phyloP scores from a whole-genome alignment of 305 asterid genomes.

The Rubia peregrina region DNA sequence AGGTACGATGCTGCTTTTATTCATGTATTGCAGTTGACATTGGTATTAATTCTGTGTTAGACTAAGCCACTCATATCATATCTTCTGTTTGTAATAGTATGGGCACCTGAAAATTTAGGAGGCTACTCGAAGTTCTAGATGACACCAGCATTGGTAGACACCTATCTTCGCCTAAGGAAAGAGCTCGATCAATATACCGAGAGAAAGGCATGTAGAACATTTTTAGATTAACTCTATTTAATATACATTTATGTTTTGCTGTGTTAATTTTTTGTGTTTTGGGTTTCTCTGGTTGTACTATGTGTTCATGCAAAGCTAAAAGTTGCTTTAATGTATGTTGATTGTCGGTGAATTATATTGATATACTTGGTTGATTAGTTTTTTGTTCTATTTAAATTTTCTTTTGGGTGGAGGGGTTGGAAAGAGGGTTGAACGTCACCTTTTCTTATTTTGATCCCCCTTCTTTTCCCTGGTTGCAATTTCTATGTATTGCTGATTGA shows the following conservation, averaged over 20 bases:
- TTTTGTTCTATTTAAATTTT: not conserved
- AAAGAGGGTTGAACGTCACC: not conserved
- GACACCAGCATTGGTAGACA: too few relatives aligned
- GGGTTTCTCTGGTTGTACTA: too few relatives aligned
- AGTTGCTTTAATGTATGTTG: too few relatives aligned
- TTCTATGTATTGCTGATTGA: constrained; percentile 59
- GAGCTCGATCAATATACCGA: constrained; percentile 78
- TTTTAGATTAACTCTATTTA: not conserved
- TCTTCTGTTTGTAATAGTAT: constrained; percentile 35
- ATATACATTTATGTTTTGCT: constrained; percentile 16
- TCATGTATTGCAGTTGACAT: constrained; percentile 10
- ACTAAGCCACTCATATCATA: constrained; percentile 1
- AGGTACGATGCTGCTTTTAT: constrained; percentile 25
- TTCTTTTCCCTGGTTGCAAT: not conserved
- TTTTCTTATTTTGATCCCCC: constrained; percentile 8
- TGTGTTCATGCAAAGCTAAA: too few relatives aligned
- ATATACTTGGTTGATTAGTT: constrained; percentile 9
- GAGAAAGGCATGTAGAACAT: constrained; percentile 42
- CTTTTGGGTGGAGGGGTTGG: not conserved
- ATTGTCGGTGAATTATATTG: not conserved
- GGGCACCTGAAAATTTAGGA: constrained; percentile 87
- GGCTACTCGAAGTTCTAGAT: constrained; percentile 87
- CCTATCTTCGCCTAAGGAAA: constrained; percentile 29
- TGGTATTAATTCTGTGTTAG: constrained; percentile 15
- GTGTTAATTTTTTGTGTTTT: not conserved